Base-by-base conservation (phyloP, 805 yeast genomes). In the Kregervanrija delftensis region DNA sequence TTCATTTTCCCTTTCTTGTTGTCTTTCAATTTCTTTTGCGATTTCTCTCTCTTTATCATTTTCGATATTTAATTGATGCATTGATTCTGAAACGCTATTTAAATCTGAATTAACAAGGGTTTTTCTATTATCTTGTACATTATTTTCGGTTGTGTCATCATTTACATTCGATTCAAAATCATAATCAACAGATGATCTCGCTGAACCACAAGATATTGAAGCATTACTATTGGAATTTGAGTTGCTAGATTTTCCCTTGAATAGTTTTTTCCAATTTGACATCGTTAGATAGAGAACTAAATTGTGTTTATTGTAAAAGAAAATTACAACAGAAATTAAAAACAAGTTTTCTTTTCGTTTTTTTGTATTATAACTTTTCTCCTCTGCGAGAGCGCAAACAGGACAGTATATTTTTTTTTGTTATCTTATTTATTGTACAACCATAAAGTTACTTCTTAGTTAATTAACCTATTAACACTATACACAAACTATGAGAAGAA, bases 201-300 rank as follows among this genome's bases (percentile, higher is more conserved):
- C 10, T 5, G 46, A 33, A 11, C 48, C 32, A 11, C 30, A 11
- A 4, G 48, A 36, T 11, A 46, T 34, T 1, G 46, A 39, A 5
- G 47, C 40, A 8, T 47, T 41, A 12, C 41, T 43, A 10, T 45
- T 33, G n/a, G 52, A 46, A 33, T 45, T 43, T 11, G 53, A 49
- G 41, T 45, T 42, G 15, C 45, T 51, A 41, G 44, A 42, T 17
- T 51, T 51, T 41, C 56, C 51, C 35, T 56, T 59, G 47, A 60
- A 60, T 22, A 60, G 46, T 38, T 61, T 61, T 44, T 55, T 61
- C 65, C 65, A 61, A 30, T 55, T 61, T 2, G 65, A 60, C 65
- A 60, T 60, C 11, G 10, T 14, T 17, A 4, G 13, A 15, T 22
- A 22, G 4, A 5, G 28, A 6, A 22, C 28, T 5, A 22, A 22